These are phyloP conservation scores for Passalora sequoiae DNA, from an alignment of 2,329 filamentous ascomycete genomes.

Conservation along the genomic window DNA sequence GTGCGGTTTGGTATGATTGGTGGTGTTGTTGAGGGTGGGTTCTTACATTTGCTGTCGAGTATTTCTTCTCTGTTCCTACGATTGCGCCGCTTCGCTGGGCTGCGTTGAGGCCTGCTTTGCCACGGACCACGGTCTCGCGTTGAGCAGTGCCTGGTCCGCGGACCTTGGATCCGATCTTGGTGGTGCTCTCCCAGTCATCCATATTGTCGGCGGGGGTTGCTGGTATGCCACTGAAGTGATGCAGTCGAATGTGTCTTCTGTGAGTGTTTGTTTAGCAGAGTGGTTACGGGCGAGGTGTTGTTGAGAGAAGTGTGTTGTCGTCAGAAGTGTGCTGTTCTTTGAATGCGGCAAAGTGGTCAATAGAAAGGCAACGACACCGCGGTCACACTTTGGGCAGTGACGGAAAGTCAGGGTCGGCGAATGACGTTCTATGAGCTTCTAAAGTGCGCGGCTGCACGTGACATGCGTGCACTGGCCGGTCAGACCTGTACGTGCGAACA, in stretches of 20 bases:
- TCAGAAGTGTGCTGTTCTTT: no score
- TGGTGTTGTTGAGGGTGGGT: no score
- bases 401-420: no score
- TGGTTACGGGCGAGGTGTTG: not conserved
- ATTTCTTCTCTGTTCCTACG: conserved; percentile 90
- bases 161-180: conserved; percentile 88
- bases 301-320: not conserved
- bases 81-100: conserved; percentile 74
- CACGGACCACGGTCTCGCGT: conserved; percentile 84
- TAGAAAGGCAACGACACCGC: no score
- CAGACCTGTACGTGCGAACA: no score
- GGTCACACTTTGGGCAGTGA: not conserved
- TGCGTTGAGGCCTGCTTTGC: conserved; percentile 79
- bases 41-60: conserved; percentile 72
- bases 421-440: conserved; percentile 4
- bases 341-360: no score
- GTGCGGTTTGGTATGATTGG: not conserved
- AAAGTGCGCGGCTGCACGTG: not conserved
- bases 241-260: no score
- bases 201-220: conserved; percentile 18
- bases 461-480: not conserved
- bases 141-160: conserved; percentile 60
- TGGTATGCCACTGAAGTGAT: no score
- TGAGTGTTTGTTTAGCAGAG: conserved; percentile 3
- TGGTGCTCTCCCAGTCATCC: conserved; percentile 79